phyloP scores from a whole-genome alignment of 352 stramenopile species.

The Phytopythium vexans region DNA sequence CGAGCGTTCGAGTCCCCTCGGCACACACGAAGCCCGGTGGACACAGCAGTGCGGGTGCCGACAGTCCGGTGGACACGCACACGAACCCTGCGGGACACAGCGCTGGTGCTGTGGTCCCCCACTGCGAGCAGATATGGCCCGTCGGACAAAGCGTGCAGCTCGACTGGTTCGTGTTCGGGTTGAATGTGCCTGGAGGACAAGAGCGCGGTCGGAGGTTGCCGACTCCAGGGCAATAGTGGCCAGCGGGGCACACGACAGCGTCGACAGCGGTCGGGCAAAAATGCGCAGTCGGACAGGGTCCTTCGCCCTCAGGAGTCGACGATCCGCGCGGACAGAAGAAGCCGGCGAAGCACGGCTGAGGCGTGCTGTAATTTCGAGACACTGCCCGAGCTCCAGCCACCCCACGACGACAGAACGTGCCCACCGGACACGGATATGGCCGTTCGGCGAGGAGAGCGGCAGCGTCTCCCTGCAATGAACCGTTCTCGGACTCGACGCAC shows the following conservation, averaged over 20 bases:
- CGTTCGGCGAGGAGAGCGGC: slow-evolving; percentile 72
- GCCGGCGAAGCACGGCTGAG: slow-evolving; percentile 93
- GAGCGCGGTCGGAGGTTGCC: slow-evolving; percentile 90
- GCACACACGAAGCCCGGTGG: slow-evolving; percentile 94
- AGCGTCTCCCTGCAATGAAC: slow-evolving; percentile 8
- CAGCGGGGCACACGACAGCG: slow-evolving; percentile 90
- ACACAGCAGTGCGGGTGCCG: slow-evolving; percentile 89
- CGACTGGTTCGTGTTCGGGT: slow-evolving; percentile 69
- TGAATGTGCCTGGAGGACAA: slow-evolving; percentile 95
- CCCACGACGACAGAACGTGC: slow-evolving; percentile 91
- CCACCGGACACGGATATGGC: slow-evolving; percentile 94
- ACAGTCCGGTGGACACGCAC: slow-evolving; percentile 91
- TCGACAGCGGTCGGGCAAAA: slow-evolving; percentile 92
- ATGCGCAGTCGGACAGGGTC: slow-evolving; percentile 93
- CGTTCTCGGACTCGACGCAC: slow-evolving; percentile 32
- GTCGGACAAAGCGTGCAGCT: slow-evolving; percentile 94
- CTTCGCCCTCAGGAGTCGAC: slow-evolving; percentile 88
- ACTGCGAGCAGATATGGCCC: slow-evolving; percentile 93
- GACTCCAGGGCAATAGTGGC: slow-evolving; percentile 93
- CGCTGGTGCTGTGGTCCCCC: slow-evolving; percentile 62
- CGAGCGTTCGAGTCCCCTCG: slow-evolving; percentile 89
- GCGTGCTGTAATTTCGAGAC: slow-evolving; percentile 87
- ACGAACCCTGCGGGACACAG: slow-evolving; percentile 95
- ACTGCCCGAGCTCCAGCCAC: slow-evolving; percentile 34
- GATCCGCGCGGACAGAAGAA: slow-evolving; percentile 96